Percentiles rank a stretch among this genome's conserved stretches.
Evolutionary conservation across 2,329 filamentous ascomycete genomes (phyloP).

Genomic region (Penicillium freii): DNA sequence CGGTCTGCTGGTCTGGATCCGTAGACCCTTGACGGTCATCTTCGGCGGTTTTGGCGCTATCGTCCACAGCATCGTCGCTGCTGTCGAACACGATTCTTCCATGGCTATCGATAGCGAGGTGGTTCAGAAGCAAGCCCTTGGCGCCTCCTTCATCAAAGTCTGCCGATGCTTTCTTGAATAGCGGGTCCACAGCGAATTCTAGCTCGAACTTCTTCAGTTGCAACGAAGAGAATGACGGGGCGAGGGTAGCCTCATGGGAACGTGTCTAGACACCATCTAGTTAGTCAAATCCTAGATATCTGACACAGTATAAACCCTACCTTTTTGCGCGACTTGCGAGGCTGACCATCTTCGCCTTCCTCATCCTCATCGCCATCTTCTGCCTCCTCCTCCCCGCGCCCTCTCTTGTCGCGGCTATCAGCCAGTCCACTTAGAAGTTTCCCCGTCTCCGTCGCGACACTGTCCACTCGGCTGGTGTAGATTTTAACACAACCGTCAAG

Average conservation of each 20-base stretch:
- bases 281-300: slow-evolving; percentile 11
- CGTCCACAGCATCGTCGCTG: slow-evolving; percentile 74
- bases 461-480: slow-evolving; percentile 97
- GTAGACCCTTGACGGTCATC: slow-evolving; percentile 42
- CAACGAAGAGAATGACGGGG: slow-evolving; percentile 79
- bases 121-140: slow-evolving; percentile 90
- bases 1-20: slow-evolving; percentile 48
- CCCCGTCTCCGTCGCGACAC: slow-evolving; percentile 94
- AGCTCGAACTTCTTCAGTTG: slow-evolving; percentile 97
- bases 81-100: slow-evolving; percentile 98
- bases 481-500: slow-evolving; percentile 98
- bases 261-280: slow-evolving; percentile 51
- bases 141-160: slow-evolving; percentile 98
- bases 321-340: slow-evolving; percentile 66
- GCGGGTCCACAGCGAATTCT: slow-evolving; percentile 90
- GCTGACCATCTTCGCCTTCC: slow-evolving; percentile 53
- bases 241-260: slow-evolving; percentile 90
- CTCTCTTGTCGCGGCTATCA: slow-evolving; percentile 69
- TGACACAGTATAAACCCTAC: slow-evolving; percentile 42
- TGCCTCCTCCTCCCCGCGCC: slow-evolving; percentile 60
- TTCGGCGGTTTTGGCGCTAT: slow-evolving; percentile 42
- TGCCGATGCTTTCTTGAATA: slow-evolving; percentile 99
- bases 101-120: slow-evolving; percentile 89
- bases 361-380: slow-evolving; percentile 64
- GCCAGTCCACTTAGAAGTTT: slow-evolving; percentile 91